Percentiles rank a stretch among this genome's conserved stretches.
phyloP scores from a whole-genome alignment of 169 alveolate genomes.

The Besnoitia besnoiti region DNA sequence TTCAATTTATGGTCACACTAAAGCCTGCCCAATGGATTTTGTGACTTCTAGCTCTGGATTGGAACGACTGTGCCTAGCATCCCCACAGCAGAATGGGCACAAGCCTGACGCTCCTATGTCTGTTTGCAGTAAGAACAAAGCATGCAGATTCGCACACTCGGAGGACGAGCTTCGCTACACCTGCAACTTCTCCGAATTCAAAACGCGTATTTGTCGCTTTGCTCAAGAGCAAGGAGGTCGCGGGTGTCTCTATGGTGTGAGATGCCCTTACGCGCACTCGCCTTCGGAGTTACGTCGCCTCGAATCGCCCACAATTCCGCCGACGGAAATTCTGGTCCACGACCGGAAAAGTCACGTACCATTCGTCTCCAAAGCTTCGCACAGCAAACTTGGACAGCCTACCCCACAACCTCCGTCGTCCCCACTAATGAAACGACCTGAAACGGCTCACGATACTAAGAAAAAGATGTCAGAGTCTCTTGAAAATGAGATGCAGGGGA shows the following conservation, averaged over 20 bases:
- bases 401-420: not conserved
- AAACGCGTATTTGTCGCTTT: constrained; percentile 57
- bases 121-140: constrained; percentile 41
- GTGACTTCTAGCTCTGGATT: too few species aligned
- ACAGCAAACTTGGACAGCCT: not conserved
- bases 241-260: constrained; percentile 55
- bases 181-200: constrained; percentile 55
- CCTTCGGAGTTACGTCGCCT: constrained; percentile 49
- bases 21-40: too few species aligned
- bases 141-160: constrained; percentile 56
- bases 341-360: not conserved
- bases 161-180: constrained; percentile 57
- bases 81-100: not conserved
- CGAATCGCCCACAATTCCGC: constrained; percentile 7
- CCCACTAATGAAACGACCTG: not conserved
- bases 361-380: not conserved
- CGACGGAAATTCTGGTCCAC: constrained; percentile 2
- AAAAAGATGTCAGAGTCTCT: not conserved
- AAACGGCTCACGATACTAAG: not conserved
- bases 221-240: constrained; percentile 55
- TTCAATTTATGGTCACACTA: too few species aligned
- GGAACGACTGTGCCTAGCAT: too few species aligned
- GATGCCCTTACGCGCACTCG: constrained; percentile 63
- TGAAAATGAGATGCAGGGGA: constrained; percentile 4
- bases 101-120: not conserved